Evolutionary conservation across 768 basidiomycete genomes (phyloP), one percentile per base, ranked within the genome.

Genomic region (Daedaleopsis sinensis): DNA sequence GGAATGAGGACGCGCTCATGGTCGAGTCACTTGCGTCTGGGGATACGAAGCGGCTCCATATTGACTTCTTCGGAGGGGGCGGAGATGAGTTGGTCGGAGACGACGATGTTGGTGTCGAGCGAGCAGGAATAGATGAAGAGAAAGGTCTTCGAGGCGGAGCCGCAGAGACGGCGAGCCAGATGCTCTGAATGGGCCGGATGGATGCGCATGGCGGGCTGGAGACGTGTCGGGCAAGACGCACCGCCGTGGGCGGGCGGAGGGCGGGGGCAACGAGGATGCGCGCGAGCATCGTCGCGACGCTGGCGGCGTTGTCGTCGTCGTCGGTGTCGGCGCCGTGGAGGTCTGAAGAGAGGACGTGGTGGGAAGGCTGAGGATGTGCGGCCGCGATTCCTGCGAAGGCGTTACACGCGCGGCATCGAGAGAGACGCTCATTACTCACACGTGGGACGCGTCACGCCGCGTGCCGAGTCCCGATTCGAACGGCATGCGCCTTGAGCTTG

Each of bases 1-100:
- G 78, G 61, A 94, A 82, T 1, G 90, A 92, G 1, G 91, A 87
- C 10, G 80, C 73, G 46, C 79, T 79, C 48, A 79, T 68, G 52
- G 63, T 39, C 11, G 64, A 52, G 24, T 62, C 60, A 43, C 55
- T 57, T 39, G 57, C 57, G 50, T 67, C 65, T 23, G 57, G n/a
- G 1, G 67, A 56, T 13, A 67, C 1, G 11, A 70, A 46, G 12
- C 69, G 53, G 19, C 61, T 62, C 27, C 65, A 61, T 58, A 68
- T 18, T 19, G 65, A 61, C 43, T 53, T 66, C 8, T 38, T 44
- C 4, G 21, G 48, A 19, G 44, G 35, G 3, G 48, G n/a, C 11
- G 39, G 19, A 13, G 54, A 19, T 1, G 42, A 8, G n/a, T 39
- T 37, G 42, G 23, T 24, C 11, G 19, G 21, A 23, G 19, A 15